phyloP scores from a whole-genome alignment of 2,329 filamentous ascomycete species.

The Ceratocystis papillata region DNA sequence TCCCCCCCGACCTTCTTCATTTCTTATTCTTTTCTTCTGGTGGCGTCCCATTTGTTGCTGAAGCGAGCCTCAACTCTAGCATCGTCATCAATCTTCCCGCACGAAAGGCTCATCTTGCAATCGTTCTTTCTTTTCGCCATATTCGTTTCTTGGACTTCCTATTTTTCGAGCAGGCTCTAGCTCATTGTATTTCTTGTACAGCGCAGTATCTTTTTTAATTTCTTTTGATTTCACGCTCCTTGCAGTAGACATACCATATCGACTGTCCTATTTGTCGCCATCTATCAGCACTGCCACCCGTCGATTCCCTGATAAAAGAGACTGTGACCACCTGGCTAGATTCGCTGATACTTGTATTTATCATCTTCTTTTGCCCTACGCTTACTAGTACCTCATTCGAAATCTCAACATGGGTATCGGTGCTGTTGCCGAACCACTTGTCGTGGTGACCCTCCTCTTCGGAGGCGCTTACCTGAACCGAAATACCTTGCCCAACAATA shows the following conservation, averaged over 20 bases:
- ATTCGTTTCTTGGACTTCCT: conserved; percentile 6
- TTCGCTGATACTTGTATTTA: background rate
- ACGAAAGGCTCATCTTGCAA: background rate
- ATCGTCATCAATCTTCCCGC: background rate
- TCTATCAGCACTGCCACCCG: background rate
- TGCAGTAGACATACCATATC: background rate
- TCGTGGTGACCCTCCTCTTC: conserved; percentile 36
- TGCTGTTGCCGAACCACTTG: conserved; percentile 35
- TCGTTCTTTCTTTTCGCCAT: background rate
- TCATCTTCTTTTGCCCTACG: background rate
- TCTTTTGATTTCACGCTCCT: conserved; percentile 4
- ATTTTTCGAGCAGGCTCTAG: conserved; percentile 8
- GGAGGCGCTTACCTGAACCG: conserved; percentile 38
- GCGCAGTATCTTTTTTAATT: conserved; percentile 10
- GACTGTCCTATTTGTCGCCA: background rate
- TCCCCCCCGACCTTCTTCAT: background rate
- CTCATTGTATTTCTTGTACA: conserved; percentile 12
- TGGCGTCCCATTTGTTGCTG: background rate
- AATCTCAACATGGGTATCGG: conserved; percentile 33
- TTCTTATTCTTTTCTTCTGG: background rate
- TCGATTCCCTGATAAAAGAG: background rate
- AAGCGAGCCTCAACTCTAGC: background rate
- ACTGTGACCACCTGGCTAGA: background rate
- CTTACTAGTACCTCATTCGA: conserved; percentile 1
- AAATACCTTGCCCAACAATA: conserved; percentile 28